phyloP scores from a whole-genome alignment of 192 early-diverging fungal species.

The Gorgonomyces haynaldii region DNA sequence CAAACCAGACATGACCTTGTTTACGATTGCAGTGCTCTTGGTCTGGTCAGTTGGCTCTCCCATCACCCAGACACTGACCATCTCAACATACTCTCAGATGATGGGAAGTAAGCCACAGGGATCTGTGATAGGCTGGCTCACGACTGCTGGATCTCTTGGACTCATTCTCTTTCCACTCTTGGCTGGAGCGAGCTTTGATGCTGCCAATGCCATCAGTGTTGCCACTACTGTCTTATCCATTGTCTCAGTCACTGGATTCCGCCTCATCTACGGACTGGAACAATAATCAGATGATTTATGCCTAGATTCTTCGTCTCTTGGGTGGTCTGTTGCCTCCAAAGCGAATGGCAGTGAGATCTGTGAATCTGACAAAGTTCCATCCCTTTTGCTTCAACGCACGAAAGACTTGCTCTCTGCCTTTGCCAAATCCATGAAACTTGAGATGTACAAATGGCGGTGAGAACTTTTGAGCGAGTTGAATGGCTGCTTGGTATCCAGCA shows the following conservation, averaged over 20 bases:
- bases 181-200: constrained; percentile 1
- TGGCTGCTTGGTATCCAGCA: constrained; percentile 80
- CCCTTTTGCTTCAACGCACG: constrained; percentile 67
- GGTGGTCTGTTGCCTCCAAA: constrained; percentile 85
- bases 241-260: neutral
- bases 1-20: constrained; percentile 3
- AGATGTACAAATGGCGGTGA: constrained; percentile 16
- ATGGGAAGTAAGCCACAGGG: constrained; percentile 21
- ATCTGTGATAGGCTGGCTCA: constrained; percentile 21
- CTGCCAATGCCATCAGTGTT: neutral
- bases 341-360: constrained; percentile 82
- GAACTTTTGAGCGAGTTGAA: constrained; percentile 49
- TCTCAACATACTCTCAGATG: constrained; percentile 22
- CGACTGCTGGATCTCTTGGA: constrained; percentile 22
- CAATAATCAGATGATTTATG: neutral
- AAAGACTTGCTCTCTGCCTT: constrained; percentile 82
- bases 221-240: neutral
- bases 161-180: constrained; percentile 20
- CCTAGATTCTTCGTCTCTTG: constrained; percentile 76
- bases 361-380: constrained; percentile 65
- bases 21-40: constrained; percentile 18
- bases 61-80: constrained; percentile 27
- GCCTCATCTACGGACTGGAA: neutral
- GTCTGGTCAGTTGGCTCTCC: constrained; percentile 26
- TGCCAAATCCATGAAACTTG: constrained; percentile 69